A percentile compares a stretch with the other conserved stretches of the same genome.
Evolutionary conservation across 148 eudicot genomes (phyloP).

Genomic region (Bassia scoparia): DNA sequence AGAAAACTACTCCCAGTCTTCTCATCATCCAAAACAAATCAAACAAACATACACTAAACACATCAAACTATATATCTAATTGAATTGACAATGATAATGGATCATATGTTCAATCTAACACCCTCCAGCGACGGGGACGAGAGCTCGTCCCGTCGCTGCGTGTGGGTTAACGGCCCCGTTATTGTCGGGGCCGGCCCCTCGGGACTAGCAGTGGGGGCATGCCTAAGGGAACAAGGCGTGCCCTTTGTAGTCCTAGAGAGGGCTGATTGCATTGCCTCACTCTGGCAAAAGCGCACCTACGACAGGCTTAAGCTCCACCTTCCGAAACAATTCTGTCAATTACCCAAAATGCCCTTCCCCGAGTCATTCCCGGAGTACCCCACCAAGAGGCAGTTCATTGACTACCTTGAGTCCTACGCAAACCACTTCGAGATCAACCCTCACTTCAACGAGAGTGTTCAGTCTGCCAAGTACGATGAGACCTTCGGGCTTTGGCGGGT

Average conservation of each 20-base stretch:
- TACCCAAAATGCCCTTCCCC: conserved; percentile 73
- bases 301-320: conserved; percentile 81
- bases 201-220: conserved; percentile 80
- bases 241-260: conserved; percentile 70
- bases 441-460: conserved; percentile 59
- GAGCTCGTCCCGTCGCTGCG: conserved; percentile 34
- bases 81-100: conserved; percentile 24
- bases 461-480: conserved; percentile 62
- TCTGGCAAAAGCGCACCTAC: conserved; percentile 82
- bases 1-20: too few species aligned
- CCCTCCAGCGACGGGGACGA: conserved; percentile 3
- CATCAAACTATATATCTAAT: conserved; percentile 1
- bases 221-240: conserved; percentile 63
- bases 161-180: conserved; percentile 87
- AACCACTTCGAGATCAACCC: conserved; percentile 53
- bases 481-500: conserved; percentile 66
- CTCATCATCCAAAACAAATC: conserved; percentile 18
- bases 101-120: conserved; percentile 16
- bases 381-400: conserved; percentile 63
- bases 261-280: conserved; percentile 76
- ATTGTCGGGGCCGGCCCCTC: conserved; percentile 90
- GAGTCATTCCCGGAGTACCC: conserved; percentile 77
- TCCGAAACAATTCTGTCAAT: conserved; percentile 77
- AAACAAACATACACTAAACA: neutral
- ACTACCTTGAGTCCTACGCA: conserved; percentile 75